Conservation (phyloP, 2,329 filamentous ascomycete species). For the Cytospora piceae region DNA sequence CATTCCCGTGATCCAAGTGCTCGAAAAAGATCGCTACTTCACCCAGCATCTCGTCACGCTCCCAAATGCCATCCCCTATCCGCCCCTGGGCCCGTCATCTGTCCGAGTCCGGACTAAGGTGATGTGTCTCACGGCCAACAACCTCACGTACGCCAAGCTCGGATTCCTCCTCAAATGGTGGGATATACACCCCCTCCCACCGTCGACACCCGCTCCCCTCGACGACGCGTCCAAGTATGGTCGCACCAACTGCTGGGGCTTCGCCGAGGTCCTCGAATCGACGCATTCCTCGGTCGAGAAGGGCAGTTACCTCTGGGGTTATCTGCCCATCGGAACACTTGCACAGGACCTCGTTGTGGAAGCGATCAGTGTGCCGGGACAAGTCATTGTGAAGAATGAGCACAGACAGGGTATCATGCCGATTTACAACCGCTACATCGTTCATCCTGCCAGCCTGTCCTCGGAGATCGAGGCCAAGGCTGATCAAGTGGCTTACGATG, state of each 20-base stretch:
- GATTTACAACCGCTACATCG: slow-evolving; percentile 20
- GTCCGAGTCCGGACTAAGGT: slow-evolving; percentile 18
- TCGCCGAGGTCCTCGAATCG: slow-evolving; percentile 16
- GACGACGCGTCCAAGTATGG: slow-evolving; percentile 17
- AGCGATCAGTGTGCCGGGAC: not conserved
- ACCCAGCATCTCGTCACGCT: slow-evolving; percentile 12
- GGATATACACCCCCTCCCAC: slow-evolving; percentile 10
- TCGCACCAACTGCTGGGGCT: slow-evolving; percentile 21
- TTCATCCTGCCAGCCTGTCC: not conserved
- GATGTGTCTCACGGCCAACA: slow-evolving; percentile 18
- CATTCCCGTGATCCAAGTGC: slow-evolving; percentile 17
- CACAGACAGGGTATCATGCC: slow-evolving; percentile 12
- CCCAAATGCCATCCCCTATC: slow-evolving; percentile 13
- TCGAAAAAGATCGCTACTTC: slow-evolving; percentile 19
- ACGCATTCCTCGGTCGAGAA: slow-evolving; percentile 12
- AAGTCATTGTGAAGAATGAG: slow-evolving; percentile 14
- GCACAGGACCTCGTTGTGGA: slow-evolving; percentile 14
- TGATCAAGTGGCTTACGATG: slow-evolving; percentile 8
- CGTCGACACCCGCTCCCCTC: slow-evolving; percentile 11
- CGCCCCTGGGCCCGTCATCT: slow-evolving; percentile 2
- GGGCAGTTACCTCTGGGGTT: slow-evolving; percentile 17
- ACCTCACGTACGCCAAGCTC: slow-evolving; percentile 9
- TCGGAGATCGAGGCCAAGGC: slow-evolving; percentile 1
- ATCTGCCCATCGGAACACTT: slow-evolving; percentile 19
- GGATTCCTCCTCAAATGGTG: slow-evolving; percentile 18